Conservation (phyloP, 352 stramenopile species). For the Albugo candida region DNA sequence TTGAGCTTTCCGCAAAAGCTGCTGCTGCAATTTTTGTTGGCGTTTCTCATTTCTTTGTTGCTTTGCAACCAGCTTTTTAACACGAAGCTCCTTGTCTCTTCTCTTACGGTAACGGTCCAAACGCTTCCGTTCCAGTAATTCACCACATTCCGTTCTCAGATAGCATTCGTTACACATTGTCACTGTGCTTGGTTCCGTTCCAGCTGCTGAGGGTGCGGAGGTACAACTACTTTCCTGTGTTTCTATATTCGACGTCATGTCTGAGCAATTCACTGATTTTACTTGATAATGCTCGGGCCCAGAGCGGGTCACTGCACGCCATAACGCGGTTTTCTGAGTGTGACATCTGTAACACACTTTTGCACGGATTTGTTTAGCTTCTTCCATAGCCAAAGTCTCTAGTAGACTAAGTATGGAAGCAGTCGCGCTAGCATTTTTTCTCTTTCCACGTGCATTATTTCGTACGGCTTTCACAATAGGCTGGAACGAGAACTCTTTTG, state of each 20-base stretch:
- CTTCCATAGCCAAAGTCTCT: constrained; percentile 8
- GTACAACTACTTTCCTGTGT: too few relatives aligned
- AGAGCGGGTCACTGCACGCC: constrained; percentile 8
- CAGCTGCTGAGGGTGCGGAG: too few relatives aligned
- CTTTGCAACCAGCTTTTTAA: constrained; percentile 24
- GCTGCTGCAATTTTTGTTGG: constrained; percentile 35
- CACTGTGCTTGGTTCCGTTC: constrained; percentile 4
- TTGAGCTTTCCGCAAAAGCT: constrained; percentile 2
- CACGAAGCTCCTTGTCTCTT: constrained; percentile 9
- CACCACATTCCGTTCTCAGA: constrained; percentile 36
- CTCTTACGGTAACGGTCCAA: constrained; percentile 17
- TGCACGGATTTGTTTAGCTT: constrained; percentile 17
- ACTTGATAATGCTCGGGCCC: not conserved
- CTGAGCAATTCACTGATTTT: too few relatives aligned
- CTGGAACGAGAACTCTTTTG: constrained; percentile 53
- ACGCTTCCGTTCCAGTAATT: constrained; percentile 41
- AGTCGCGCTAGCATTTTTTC: constrained; percentile 27
- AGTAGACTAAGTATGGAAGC: too few relatives aligned
- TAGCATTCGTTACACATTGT: constrained; percentile 55
- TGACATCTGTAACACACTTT: constrained; percentile 22
- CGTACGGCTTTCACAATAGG: constrained; percentile 19
- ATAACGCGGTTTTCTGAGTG: constrained; percentile 44
- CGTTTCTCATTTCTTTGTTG: constrained; percentile 17
- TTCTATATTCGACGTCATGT: too few relatives aligned
- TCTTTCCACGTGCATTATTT: constrained; percentile 22